Conservation (phyloP, 345 rosid species). For the Nephelium lappaceum region DNA sequence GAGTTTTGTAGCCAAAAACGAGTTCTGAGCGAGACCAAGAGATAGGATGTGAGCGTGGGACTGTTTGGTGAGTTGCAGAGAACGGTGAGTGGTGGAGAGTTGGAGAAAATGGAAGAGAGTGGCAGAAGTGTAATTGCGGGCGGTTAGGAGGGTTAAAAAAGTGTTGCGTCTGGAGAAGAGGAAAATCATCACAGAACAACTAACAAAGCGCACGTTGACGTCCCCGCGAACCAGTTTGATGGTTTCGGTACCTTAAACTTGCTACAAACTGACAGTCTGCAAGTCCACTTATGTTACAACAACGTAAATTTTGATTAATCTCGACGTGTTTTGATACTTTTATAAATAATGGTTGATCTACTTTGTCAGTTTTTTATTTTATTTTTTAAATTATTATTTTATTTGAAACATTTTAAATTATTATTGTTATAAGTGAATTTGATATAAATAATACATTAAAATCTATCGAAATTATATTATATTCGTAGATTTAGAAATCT, state of each 20-base stretch:
- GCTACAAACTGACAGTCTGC: no score
- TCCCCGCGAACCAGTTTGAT: neutral
- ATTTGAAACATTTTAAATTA: no score
- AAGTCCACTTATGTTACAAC: no score
- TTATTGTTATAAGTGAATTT: no score
- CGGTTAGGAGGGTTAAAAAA: neutral
- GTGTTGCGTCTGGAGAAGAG: constrained; percentile 9
- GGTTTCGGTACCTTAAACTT: neutral
- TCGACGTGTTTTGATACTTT: no score
- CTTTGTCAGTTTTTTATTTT: no score
- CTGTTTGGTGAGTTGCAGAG: constrained; percentile 41
- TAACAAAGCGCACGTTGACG: neutral
- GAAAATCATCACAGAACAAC: constrained; percentile 17
- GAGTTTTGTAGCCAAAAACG: constrained; percentile 59
- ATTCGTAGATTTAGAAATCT: no score
- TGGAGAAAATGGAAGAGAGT: constrained; percentile 38
- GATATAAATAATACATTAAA: no score
- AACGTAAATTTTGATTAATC: no score
- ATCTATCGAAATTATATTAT: no score
- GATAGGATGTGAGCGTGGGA: constrained; percentile 50
- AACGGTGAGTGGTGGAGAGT: constrained; percentile 34
- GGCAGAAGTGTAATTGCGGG: constrained; percentile 29
- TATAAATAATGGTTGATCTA: no score
- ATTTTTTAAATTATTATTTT: no score
- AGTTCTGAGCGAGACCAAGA: constrained; percentile 36